These are phyloP conservation scores for Buddleja alternifolia DNA, from an alignment of 257 asterid species.

Conservation along the genomic window DNA sequence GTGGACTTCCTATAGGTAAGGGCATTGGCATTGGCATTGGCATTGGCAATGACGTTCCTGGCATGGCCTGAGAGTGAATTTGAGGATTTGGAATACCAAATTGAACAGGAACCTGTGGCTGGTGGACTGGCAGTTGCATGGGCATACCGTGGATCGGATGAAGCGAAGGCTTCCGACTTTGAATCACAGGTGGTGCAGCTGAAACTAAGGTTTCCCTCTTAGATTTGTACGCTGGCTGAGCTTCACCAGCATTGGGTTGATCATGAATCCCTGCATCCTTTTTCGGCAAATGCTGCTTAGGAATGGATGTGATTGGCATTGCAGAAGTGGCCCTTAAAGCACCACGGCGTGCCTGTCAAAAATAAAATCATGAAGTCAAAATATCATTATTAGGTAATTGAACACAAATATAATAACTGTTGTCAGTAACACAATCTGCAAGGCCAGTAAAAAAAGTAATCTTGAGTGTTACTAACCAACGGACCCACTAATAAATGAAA, in stretches of 20 bases:
- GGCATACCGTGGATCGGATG: constrained; percentile 57
- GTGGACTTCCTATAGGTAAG: constrained; percentile 60
- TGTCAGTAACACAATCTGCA: not conserved
- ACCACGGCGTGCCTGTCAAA: constrained; percentile 60
- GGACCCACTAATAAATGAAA: not conserved
- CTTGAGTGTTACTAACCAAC: not conserved
- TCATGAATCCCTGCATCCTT: constrained; percentile 52
- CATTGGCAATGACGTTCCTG: constrained; percentile 55
- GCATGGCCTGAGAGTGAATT: constrained; percentile 65
- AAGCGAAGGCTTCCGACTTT: constrained; percentile 56
- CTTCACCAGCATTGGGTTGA: constrained; percentile 50
- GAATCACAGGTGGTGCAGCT: constrained; percentile 49
- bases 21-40: too few relatives aligned
- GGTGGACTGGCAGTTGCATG: constrained; percentile 60
- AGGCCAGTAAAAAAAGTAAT: not conserved
- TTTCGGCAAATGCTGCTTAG: constrained; percentile 61
- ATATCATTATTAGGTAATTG: not conserved
- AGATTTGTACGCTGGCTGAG: constrained; percentile 43
- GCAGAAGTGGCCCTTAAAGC: constrained; percentile 48
- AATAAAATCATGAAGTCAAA: constrained; percentile 11
- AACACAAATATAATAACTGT: constrained; percentile 12
- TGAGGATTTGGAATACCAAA: constrained; percentile 76
- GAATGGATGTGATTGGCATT: constrained; percentile 51
- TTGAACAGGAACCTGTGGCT: constrained; percentile 59
- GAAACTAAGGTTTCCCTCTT: constrained; percentile 65